Conservation (phyloP, 345 rosid species). For the Cardiospermum halicacabum region DNA sequence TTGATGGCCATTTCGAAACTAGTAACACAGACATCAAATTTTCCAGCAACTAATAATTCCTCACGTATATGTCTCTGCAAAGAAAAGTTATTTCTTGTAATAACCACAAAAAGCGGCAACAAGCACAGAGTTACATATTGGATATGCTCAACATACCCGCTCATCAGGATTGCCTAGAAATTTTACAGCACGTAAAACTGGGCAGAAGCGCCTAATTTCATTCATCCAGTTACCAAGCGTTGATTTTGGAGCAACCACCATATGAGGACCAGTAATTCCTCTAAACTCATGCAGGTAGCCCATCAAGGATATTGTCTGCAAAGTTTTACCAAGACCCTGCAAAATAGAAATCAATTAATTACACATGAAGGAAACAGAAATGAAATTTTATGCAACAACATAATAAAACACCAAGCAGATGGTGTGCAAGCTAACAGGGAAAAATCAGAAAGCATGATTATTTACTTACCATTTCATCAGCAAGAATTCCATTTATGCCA, state of each 20-base stretch:
- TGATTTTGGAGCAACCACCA: constrained; percentile 99
- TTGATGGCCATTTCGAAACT: constrained; percentile 99
- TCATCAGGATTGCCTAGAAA: constrained; percentile 99
- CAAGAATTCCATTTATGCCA: constrained; percentile 95
- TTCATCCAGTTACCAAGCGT: constrained; percentile 99
- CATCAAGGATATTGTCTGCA: constrained; percentile 90
- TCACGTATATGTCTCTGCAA: constrained; percentile 89
- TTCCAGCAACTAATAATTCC: constrained; percentile 86
- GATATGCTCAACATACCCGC: constrained; percentile 45
- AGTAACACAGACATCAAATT: constrained; percentile 97
- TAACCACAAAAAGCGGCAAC: neutral
- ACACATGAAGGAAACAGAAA: neutral
- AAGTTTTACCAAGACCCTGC: constrained; percentile 97
- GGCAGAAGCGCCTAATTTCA: constrained; percentile 95
- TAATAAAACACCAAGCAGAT: neutral
- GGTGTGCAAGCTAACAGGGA: neutral
- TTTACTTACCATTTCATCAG: constrained; percentile 81
- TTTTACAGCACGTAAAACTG: constrained; percentile 84
- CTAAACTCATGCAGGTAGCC: constrained; percentile 94
- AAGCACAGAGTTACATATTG: neutral
- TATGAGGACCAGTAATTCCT: constrained; percentile 97
- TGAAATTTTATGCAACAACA: neutral
- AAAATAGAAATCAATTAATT: neutral
- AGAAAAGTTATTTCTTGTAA: neutral
- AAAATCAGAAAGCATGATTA: constrained; percentile 1